Percentiles rank a stretch among this genome's conserved stretches.
Evolutionary conservation across 1,284 basidiomycete species (phyloP).

Genomic region (Microbotryum lychnidis-dioicae): DNA sequence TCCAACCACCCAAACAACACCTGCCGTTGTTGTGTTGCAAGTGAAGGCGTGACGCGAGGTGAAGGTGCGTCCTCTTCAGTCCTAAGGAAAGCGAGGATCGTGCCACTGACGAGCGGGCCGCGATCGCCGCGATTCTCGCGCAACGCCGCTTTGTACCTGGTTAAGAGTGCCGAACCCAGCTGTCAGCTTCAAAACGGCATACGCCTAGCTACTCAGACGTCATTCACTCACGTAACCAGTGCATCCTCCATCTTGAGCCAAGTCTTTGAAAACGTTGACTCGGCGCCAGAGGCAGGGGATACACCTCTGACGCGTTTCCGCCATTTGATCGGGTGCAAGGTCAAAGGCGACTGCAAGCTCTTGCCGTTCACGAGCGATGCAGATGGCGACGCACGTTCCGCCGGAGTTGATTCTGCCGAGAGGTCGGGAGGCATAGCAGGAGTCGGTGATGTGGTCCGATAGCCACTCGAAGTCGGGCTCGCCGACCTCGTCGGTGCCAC

Average conservation of each 20-base stretch:
- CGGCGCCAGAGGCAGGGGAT: slow-evolving; percentile 8
- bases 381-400: too few species aligned
- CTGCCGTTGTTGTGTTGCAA: slow-evolving; percentile 25
- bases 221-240: slow-evolving; percentile 6
- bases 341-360: not conserved
- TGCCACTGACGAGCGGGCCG: slow-evolving; percentile 8
- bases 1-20: slow-evolving; percentile 31
- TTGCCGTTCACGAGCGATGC: too few species aligned
- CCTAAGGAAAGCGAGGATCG: slow-evolving; percentile 22
- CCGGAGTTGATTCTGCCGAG: too few species aligned
- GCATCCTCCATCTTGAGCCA: slow-evolving; percentile 25
- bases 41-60: not conserved
- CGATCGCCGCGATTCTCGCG: slow-evolving; percentile 12
- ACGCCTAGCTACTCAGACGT: not conserved
- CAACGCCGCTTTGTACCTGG: slow-evolving; percentile 13
- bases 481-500: too few species aligned
- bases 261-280: slow-evolving; percentile 16
- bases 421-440: too few species aligned
- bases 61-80: slow-evolving; percentile 24
- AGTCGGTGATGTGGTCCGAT: too few species aligned
- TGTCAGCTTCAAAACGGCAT: too few species aligned
- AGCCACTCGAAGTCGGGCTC: too few species aligned
- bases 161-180: not conserved
- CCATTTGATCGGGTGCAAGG: not conserved
- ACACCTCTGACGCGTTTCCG: slow-evolving; percentile 7